phyloP scores from a whole-genome alignment of 2,329 filamentous ascomycete genomes.

The Fusarium tjaetaba region DNA sequence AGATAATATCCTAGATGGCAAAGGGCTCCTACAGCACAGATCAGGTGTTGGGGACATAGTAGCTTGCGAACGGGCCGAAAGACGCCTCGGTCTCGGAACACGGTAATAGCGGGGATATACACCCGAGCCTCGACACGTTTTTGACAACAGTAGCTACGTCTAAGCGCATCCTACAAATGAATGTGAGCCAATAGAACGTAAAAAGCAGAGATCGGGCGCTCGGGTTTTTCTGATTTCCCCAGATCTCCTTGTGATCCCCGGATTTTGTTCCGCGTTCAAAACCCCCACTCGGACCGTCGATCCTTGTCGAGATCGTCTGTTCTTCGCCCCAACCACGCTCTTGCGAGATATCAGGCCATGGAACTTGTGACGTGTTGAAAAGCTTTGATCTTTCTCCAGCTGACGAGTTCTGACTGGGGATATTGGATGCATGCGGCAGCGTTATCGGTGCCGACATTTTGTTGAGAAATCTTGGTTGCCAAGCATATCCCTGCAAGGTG shows the following conservation, averaged over 20 bases:
- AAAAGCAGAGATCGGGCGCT: not conserved
- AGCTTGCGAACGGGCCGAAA: not conserved
- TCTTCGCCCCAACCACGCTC: slow-evolving; percentile 1
- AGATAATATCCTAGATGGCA: too few species aligned
- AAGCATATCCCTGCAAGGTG: not conserved
- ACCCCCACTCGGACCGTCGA: not conserved
- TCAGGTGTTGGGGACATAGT: not conserved
- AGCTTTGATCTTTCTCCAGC: not conserved
- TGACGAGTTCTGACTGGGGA: not conserved
- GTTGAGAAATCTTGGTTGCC: not conserved
- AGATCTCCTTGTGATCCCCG: not conserved
- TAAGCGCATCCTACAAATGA: not conserved
- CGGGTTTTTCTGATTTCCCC: not conserved
- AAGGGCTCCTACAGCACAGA: not conserved
- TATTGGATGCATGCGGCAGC: not conserved
- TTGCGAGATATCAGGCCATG: not conserved
- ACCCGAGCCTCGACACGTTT: not conserved
- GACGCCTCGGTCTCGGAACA: not conserved
- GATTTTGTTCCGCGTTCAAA: not conserved
- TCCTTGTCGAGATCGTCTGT: slow-evolving; percentile 2
- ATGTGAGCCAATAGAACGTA: not conserved
- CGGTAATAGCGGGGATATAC: not conserved
- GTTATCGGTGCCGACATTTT: not conserved
- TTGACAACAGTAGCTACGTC: not conserved
- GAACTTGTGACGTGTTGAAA: not conserved